Base-by-base conservation (phyloP, 768 basidiomycete species). In the Clitopilus passeckerianus region DNA sequence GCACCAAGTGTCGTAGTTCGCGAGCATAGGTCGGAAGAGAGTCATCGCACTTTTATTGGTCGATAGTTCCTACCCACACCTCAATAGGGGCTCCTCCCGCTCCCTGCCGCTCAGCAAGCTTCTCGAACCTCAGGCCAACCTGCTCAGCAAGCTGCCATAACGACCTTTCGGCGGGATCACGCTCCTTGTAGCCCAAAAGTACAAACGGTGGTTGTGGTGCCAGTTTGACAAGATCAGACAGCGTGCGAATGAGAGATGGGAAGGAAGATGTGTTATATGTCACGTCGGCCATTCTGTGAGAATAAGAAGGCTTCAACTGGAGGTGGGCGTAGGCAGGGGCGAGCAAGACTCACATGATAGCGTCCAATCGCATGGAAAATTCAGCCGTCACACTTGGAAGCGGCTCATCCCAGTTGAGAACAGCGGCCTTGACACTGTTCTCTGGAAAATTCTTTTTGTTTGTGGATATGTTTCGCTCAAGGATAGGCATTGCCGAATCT, bases 221-320 rank as follows among this genome's bases (percentile, higher is more conserved):
- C 34, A 76, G 59, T 61, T 66, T 59, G 22, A 86, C 64, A 5
- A 95, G 75, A 1, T 71, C 68, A 5, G 75, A 71, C 22, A 96
- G 73, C 0, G 92, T 94, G n/a, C 74, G 73, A 16, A 93, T 71
- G 41, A 96, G 83, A 0, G 89, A 78, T 1, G 90, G 84, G 70
- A 96, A 97, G 1, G 92, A 89, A 0, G 86, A 75, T 0, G 91
- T 92, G 73, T 96, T 96, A 75, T 95, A 96, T 0, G 93, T 89
- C 7, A 95, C 91, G 65, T 97, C 95, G 12, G 93, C 91, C 86
- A 95, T 93, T 46, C 93, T 95, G 64, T n/a, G 37, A 10, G 56
- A 35, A 52, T 18, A 24, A 53, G 22, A 37, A 24, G 22, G 53
- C 30, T 56, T 62, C 16, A 24, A 53, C 44, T 46, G 34, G 52